These are phyloP conservation scores for Citrus medica DNA, from an alignment of 345 rosid species.

Conservation along the genomic window DNA sequence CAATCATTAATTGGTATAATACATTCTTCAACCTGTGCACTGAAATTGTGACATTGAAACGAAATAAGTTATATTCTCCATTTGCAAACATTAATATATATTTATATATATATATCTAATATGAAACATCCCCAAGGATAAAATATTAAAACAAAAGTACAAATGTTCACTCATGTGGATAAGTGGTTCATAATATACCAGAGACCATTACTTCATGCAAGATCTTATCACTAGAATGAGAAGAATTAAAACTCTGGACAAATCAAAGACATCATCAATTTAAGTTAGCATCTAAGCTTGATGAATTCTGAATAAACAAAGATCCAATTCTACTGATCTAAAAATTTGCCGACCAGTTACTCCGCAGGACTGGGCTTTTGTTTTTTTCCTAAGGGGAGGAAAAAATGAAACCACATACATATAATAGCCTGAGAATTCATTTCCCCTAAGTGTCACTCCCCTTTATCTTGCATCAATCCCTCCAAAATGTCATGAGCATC, in stretches of 20 bases:
- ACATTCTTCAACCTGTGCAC: constrained; percentile 53
- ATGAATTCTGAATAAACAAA: not conserved
- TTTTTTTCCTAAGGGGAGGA: too few species aligned
- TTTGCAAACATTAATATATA: not conserved
- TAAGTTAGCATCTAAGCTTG: not conserved
- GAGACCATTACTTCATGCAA: not conserved
- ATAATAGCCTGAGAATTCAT: not conserved
- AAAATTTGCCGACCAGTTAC: not conserved
- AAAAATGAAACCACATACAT: not conserved
- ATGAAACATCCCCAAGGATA: not conserved
- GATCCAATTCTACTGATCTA: not conserved
- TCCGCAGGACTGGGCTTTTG: not conserved
- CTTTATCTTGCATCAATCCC: not conserved
- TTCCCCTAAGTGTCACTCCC: not conserved
- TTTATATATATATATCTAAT: too few species aligned
- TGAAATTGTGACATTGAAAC: constrained; percentile 33
- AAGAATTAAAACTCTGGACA: not conserved
- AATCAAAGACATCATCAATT: not conserved
- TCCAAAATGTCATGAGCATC: not conserved
- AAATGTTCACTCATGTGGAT: too few species aligned
- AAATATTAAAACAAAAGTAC: too few species aligned
- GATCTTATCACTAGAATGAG: not conserved
- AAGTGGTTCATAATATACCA: not conserved
- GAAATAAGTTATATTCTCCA: not conserved
- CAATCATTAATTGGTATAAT: constrained; percentile 39